Percentiles rank a stretch among this genome's conserved stretches.
These are phyloP conservation scores for Pichia sp. DNA, from an alignment of 1,139 yeast species.

Conservation along the genomic window DNA sequence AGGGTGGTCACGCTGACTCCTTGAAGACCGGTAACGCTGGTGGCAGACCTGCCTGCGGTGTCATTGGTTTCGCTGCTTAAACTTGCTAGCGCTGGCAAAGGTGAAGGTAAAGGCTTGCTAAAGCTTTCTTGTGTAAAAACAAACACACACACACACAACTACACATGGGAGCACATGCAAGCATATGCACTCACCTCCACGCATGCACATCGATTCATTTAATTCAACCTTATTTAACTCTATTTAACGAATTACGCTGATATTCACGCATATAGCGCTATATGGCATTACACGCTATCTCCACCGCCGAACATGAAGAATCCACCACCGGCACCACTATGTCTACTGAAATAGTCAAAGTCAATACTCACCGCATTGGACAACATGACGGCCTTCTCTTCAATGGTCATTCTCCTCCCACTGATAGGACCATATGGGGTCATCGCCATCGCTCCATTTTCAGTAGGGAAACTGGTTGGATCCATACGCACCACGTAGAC, in stretches of 20 bases:
- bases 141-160: too few relatives aligned
- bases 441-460: slow-evolving; percentile 26
- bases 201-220: too few relatives aligned
- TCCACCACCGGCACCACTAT: slow-evolving; percentile 47
- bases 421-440: slow-evolving; percentile 29
- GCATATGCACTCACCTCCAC: too few relatives aligned
- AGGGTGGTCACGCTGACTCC: slow-evolving; percentile 92
- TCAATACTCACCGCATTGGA: slow-evolving; percentile 90
- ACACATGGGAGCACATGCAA: too few relatives aligned
- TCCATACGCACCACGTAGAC: slow-evolving; percentile 84
- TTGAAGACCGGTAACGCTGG: slow-evolving; percentile 98
- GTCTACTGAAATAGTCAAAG: slow-evolving; percentile 91
- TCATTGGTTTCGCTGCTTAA: slow-evolving; percentile 69
- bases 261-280: neutral
- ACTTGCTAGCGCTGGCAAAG: too few relatives aligned
- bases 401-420: slow-evolving; percentile 45
- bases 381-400: slow-evolving; percentile 77
- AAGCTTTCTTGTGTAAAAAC: too few relatives aligned
- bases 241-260: neutral
- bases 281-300: slow-evolving; percentile 6
- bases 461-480: slow-evolving; percentile 50
- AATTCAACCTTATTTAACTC: neutral
- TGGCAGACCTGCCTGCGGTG: slow-evolving; percentile 99
- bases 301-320: slow-evolving; percentile 28
- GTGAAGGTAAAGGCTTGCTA: too few relatives aligned